Base-by-base conservation (phyloP, 2,329 filamentous ascomycete species). In the Hymenoscyphus infarciens region DNA sequence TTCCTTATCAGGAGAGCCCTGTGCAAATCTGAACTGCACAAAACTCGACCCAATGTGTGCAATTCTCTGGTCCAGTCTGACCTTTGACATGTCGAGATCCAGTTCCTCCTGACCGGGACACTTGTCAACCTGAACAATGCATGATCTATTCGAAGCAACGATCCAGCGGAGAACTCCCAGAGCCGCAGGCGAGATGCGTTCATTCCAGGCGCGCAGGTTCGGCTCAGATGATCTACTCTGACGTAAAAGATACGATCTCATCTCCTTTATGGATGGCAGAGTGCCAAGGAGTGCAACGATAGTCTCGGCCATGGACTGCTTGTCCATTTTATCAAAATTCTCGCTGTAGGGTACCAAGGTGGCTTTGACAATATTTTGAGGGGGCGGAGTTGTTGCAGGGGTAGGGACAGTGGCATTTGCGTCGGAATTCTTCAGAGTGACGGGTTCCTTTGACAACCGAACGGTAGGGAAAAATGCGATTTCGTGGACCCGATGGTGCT, bases 1-100 rank as follows among this genome's bases (percentile, higher is more conserved):
- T 73, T 97, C 93, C 71, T 93, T 96, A 71, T 96, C 91, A 0
- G 92, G 92, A 0, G 91, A 89, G 8, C 92, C 93, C 79, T 96
- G 94, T 0, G 89, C 88, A 69, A 97, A 92, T 31, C 91, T 84
- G 70, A 97, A 97, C 74, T 97, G 92, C 62, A 91, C 80, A 82
- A 87, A 94, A 2, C 76, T 79, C 0, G 79, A 64, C 13, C 60
- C 71, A 77, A 94, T 86, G 0, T 87, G 88, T 27, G 77, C 78
- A 2, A 95, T 81, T 63, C 68, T 72, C 49, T 75, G 73, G 54
- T 73, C 71, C 27, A 71, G 66, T 63, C 69, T 67, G 19, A 68
- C 55, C 45, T 69, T 73, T 8, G 62, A 61, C 22, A 59, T 56
- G 11, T 60, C 45, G 35, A 63, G 38, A 22, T 71, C 70, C 29